Percentiles rank a stretch among this genome's conserved stretches.
Evolutionary conservation across 257 asterid species (phyloP).

Genomic region (Primulina huaijiensis): DNA sequence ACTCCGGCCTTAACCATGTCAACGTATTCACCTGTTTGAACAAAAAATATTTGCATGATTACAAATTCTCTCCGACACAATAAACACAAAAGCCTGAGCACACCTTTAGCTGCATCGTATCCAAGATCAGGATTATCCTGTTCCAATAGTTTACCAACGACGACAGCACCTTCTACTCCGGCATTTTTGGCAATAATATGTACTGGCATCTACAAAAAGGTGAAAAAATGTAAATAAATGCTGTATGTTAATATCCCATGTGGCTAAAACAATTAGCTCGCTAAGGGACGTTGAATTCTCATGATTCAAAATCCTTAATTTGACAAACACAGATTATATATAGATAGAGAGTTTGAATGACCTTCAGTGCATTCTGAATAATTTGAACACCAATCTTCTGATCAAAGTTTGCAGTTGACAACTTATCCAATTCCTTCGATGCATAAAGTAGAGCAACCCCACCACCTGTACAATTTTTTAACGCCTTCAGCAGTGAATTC

Average conservation of each 20-base stretch:
- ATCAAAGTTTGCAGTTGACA: conserved; percentile 79
- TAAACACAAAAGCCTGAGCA: not conserved
- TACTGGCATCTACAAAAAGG: conserved; percentile 61
- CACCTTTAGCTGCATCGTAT: conserved; percentile 95
- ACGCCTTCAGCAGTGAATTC: not conserved
- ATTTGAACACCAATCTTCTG: conserved; percentile 92
- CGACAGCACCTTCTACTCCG: conserved; percentile 96
- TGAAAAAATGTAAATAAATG: not conserved
- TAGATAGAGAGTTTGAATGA: conserved; percentile 10
- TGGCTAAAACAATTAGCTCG: not conserved
- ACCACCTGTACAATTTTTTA: conserved; percentile 50
- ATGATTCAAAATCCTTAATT: not conserved
- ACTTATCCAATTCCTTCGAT: conserved; percentile 69
- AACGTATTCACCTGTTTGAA: conserved; percentile 67
- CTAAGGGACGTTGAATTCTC: not conserved
- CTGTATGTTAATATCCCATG: not conserved
- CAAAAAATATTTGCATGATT: not conserved
- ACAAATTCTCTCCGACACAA: not conserved
- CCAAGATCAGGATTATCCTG: conserved; percentile 84
- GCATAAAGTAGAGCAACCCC: conserved; percentile 91
- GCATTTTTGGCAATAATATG: conserved; percentile 81
- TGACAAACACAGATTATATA: not conserved
- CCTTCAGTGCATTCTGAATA: conserved; percentile 91
- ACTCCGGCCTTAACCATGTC: conserved; percentile 93
- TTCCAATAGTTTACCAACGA: conserved; percentile 89